phyloP scores from a whole-genome alignment of 2,329 filamentous ascomycete species.

The Cladosporium sp. region DNA sequence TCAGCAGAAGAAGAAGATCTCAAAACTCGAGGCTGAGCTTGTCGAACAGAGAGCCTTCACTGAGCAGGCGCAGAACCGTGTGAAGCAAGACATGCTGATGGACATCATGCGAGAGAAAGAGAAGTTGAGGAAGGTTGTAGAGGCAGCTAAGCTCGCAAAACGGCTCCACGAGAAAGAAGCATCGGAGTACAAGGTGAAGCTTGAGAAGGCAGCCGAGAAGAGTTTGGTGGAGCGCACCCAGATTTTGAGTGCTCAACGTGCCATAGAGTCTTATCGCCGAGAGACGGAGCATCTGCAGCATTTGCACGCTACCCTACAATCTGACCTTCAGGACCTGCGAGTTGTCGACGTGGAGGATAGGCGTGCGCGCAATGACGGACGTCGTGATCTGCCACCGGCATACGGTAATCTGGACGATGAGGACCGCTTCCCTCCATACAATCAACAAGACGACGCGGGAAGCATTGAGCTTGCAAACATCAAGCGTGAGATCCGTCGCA shows the following conservation, averaged over 20 bases:
- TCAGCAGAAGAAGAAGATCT: not conserved
- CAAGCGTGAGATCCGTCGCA: constrained; percentile 21
- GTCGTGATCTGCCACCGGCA: constrained; percentile 28
- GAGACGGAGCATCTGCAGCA: constrained; percentile 19
- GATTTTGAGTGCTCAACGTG: not conserved
- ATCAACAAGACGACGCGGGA: constrained; percentile 21
- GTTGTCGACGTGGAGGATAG: not conserved
- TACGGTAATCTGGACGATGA: constrained; percentile 30
- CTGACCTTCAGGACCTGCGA: constrained; percentile 28
- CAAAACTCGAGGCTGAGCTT: constrained; percentile 7
- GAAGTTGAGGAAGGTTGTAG: not conserved
- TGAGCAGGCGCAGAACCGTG: not conserved
- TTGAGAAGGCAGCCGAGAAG: not conserved
- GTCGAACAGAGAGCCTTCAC: not conserved
- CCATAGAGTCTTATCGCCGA: not conserved
- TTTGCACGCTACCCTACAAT: constrained; percentile 19
- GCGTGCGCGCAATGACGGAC: not conserved
- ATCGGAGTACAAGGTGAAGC: not conserved
- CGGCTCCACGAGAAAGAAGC: not conserved
- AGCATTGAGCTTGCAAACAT: constrained; percentile 22
- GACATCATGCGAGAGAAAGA: constrained; percentile 19
- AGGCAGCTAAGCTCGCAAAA: not conserved
- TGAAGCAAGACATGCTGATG: constrained; percentile 22
- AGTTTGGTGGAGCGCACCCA: not conserved
- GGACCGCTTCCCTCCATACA: constrained; percentile 24